phyloP scores from a whole-genome alignment of 2,329 filamentous ascomycete species.

The Ophiostoma australiae region DNA sequence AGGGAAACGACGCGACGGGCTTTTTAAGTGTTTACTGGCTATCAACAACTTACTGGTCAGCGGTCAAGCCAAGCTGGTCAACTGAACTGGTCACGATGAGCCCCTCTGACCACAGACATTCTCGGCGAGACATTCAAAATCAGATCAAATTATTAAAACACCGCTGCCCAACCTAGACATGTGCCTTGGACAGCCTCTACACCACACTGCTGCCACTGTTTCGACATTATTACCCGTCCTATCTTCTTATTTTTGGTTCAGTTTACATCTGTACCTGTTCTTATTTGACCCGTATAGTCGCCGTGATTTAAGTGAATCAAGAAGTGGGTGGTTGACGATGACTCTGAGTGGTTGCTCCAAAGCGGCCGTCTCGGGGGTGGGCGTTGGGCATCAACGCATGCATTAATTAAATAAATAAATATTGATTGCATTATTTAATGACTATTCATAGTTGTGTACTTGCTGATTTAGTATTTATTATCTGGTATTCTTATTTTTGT shows the following conservation, averaged over 20 bases:
- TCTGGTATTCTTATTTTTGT: not conserved
- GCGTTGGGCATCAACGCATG: conserved; percentile 13
- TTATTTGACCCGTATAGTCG: not conserved
- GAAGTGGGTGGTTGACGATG: not conserved
- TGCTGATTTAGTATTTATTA: not conserved
- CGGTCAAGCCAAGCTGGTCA: not conserved
- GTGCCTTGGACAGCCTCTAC: not conserved
- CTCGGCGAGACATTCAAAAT: not conserved
- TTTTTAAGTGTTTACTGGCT: not conserved
- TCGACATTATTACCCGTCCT: not conserved
- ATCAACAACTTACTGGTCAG: not conserved
- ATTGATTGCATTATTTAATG: not conserved
- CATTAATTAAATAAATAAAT: not conserved
- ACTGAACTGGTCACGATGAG: not conserved
- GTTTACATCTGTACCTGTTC: too few species aligned
- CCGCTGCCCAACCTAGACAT: not conserved
- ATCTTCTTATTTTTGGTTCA: not conserved
- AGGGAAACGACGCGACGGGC: not conserved
- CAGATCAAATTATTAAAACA: not conserved
- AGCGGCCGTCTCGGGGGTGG: conserved; percentile 1
- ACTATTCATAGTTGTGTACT: not conserved
- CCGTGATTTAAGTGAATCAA: not conserved
- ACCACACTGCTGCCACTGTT: not conserved
- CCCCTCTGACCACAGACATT: not conserved
- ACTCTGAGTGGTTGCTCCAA: not conserved